phyloP scores from a whole-genome alignment of 169 alveolate genomes.

The Plasmodium billcollinsi region DNA sequence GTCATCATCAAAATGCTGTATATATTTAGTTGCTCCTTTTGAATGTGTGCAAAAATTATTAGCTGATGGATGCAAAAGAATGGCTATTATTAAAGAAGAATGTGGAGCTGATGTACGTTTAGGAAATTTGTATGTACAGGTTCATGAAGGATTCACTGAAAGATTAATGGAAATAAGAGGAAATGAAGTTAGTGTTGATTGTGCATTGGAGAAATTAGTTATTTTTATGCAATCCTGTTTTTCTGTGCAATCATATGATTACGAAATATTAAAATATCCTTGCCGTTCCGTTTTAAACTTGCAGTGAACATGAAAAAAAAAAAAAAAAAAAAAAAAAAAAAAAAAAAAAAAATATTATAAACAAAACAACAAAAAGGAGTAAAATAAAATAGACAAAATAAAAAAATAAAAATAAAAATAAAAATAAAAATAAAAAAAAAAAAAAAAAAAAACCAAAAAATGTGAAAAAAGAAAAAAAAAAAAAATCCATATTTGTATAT shows the following conservation, averaged over 20 bases:
- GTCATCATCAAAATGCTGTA: slow-evolving; percentile 64
- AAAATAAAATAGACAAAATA: too few species aligned
- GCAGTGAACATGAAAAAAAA: slow-evolving; percentile 22
- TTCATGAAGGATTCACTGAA: slow-evolving; percentile 64
- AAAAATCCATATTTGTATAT: too few species aligned
- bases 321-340: too few species aligned
- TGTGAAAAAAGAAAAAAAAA: too few species aligned
- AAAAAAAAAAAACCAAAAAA: too few species aligned
- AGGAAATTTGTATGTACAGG: slow-evolving; percentile 60
- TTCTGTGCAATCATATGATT: slow-evolving; percentile 64
- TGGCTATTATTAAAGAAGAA: slow-evolving; percentile 65
- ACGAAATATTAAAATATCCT: slow-evolving; percentile 42
- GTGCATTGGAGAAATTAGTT: slow-evolving; percentile 54
- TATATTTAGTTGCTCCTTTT: slow-evolving; percentile 63
- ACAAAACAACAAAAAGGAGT: too few species aligned
- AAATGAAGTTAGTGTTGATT: slow-evolving; percentile 61
- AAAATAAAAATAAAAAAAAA: too few species aligned
- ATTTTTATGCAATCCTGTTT: slow-evolving; percentile 68
- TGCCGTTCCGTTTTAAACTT: slow-evolving; percentile 59
- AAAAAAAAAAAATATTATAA: too few species aligned
- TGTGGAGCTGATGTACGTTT: slow-evolving; percentile 66
- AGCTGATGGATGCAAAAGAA: slow-evolving; percentile 66
- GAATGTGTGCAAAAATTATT: slow-evolving; percentile 57
- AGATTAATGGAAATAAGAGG: slow-evolving; percentile 71
- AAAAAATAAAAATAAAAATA: too few species aligned